Conservation (phyloP, 108 stramenopile species). For the Pseudonitzschia multistriata region DNA sequence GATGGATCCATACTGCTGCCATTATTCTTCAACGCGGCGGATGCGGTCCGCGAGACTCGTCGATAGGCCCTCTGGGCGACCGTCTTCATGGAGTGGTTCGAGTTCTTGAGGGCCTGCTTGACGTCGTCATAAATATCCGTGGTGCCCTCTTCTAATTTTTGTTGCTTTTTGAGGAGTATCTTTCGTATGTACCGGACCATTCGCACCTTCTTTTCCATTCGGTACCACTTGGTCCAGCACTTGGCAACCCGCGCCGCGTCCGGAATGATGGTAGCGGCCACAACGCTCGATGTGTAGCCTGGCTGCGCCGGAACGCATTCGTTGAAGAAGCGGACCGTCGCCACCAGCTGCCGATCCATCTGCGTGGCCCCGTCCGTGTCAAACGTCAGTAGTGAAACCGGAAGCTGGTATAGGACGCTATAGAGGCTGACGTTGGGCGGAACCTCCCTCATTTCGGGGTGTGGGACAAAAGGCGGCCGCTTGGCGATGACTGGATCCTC, state of each 20-base stretch:
- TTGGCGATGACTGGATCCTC: slow-evolving; percentile 25
- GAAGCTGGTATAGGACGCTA: slow-evolving; percentile 42
- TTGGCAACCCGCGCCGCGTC: slow-evolving; percentile 53
- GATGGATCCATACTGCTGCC: background rate
- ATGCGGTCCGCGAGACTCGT: background rate
- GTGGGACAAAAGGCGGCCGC: slow-evolving; percentile 72
- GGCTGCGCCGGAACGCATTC: slow-evolving; percentile 83
- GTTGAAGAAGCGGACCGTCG: slow-evolving; percentile 72
- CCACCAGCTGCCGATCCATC: slow-evolving; percentile 70
- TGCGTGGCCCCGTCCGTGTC: slow-evolving; percentile 13
- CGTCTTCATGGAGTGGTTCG: background rate
- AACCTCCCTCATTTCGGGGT: slow-evolving; percentile 76
- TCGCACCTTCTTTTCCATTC: slow-evolving; percentile 53
- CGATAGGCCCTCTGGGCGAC: background rate
- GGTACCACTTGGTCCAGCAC: slow-evolving; percentile 84
- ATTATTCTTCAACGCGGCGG: background rate
- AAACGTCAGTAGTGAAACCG: background rate
- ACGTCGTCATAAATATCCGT: slow-evolving; percentile 7
- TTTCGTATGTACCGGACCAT: slow-evolving; percentile 66
- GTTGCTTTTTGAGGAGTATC: background rate
- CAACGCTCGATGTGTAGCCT: slow-evolving; percentile 76
- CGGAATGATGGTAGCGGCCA: slow-evolving; percentile 82
- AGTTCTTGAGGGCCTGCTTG: background rate
- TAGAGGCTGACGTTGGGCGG: slow-evolving; percentile 70
- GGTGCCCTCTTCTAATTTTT: slow-evolving; percentile 5